Evolutionary conservation across 23 red algal genomes (phyloP).

Genomic region (Gracilaria gracilis): DNA sequence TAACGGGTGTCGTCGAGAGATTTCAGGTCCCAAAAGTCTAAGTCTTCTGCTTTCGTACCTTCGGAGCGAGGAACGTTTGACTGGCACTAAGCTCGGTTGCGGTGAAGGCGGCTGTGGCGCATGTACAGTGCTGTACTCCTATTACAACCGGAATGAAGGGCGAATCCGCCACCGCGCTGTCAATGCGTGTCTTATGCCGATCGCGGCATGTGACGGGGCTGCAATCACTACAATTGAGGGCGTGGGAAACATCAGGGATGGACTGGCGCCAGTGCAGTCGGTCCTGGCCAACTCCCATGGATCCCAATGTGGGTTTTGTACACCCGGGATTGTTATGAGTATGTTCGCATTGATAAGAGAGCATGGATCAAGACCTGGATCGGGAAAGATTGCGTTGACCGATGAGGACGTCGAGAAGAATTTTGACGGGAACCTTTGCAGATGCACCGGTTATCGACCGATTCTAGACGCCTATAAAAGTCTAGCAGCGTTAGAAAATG

Average conservation of each 20-base stretch:
- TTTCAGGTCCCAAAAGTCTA: neutral
- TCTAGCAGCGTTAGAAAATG: conserved; percentile 23
- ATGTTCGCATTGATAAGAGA: conserved; percentile 73
- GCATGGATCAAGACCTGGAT: conserved; percentile 4
- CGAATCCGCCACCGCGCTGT: conserved; percentile 53
- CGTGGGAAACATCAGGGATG: conserved; percentile 62
- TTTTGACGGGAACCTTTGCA: conserved; percentile 92
- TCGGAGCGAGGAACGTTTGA: conserved; percentile 50
- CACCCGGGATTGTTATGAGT: conserved; percentile 85
- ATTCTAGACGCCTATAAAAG: conserved; percentile 81
- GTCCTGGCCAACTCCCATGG: conserved; percentile 59
- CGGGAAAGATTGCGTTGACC: conserved; percentile 20
- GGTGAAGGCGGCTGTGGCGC: conserved; percentile 94
- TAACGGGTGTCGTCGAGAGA: conserved; percentile 54
- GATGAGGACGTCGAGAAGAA: conserved; percentile 69
- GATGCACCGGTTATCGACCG: conserved; percentile 91
- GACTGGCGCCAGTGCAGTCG: conserved; percentile 70
- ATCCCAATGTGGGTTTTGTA: conserved; percentile 92
- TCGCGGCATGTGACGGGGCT: conserved; percentile 71
- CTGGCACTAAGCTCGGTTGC: conserved; percentile 91
- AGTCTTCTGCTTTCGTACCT: conserved; percentile 71
- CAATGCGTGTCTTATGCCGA: conserved; percentile 81
- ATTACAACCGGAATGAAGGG: neutral
- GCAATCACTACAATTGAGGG: conserved; percentile 87
- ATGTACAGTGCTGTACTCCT: conserved; percentile 78